Evolutionary conservation across 495 filamentous ascomycete genomes (phyloP), one percentile per base, ranked within the genome.

Genomic region (Hypomontagnella submonticulosa): DNA sequence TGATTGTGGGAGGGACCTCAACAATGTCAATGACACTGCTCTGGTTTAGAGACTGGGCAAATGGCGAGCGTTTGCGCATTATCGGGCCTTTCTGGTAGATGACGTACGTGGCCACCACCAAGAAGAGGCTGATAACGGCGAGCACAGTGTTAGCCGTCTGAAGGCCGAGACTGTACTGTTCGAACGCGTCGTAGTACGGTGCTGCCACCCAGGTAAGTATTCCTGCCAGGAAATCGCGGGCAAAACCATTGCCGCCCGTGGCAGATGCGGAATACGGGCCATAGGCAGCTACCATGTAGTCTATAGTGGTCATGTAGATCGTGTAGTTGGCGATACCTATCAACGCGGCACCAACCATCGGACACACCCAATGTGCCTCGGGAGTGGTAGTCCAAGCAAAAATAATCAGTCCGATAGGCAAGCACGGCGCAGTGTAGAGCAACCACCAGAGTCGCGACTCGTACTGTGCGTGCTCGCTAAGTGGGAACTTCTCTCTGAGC

Each of bases 171-270:
- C 50, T 41, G 10, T 58, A 70, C 41, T 84, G 3, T 3, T 27
- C 85, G 68, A 91, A 90, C 61, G 90, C 83, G 72, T 67, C 52
- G 57, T 79, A 90, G 77, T 89, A 92, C 1, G 90, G 91, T 0
- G 82, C 89, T 0, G 91, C 90, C 4, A 83, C 85, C 57, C 90
- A 84, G 4, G 91, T 92, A 30, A 92, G 79, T 5, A 91, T 78
- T 76, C 92, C 92, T 51, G 92, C 92, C 12, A 96, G 78, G 79
- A 96, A 91, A 74, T 96, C 92, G 56, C 92, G 84, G 36, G 91
- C 79, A 70, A 80, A 84, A 0, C 84, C 88, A 55, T 90, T 90
- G 0, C 88, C 88, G 10, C 90, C 90, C 1, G 90, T 92, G 0
- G 90, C 90, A 1, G 90, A 92, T 1, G 90, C 89, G 10, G 89